A percentile compares a stretch with the other conserved stretches of the same genome.
Evolutionary conservation across 331 rosid genomes (phyloP).

Genomic region (Pyracantha coccinea): DNA sequence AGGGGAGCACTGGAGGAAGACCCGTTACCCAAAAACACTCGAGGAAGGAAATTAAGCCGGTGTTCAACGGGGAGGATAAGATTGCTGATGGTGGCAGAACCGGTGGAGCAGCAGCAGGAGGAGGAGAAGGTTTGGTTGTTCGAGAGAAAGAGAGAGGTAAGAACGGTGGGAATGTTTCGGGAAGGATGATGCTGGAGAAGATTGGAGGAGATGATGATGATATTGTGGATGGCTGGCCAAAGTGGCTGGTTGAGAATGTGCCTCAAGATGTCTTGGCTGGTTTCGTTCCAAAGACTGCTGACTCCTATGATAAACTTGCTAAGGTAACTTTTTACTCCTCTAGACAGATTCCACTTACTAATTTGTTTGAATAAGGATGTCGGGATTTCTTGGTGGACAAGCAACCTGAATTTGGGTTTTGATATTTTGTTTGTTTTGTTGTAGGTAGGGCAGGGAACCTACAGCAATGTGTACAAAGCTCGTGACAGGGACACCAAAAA

Average conservation of each 20-base stretch:
- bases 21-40: constrained; percentile 4
- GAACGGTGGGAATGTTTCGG: constrained; percentile 7
- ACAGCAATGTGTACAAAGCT: constrained; percentile 88
- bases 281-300: constrained; percentile 59
- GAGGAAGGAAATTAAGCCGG: not conserved
- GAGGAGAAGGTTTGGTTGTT: not conserved
- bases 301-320: constrained; percentile 64
- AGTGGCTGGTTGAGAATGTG: constrained; percentile 74
- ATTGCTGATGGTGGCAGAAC: not conserved
- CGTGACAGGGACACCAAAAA: constrained; percentile 50
- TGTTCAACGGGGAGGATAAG: constrained; percentile 1
- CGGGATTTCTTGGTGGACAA: not conserved
- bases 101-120: not conserved
- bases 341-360: not conserved
- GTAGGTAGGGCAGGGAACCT: constrained; percentile 82
- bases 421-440: constrained; percentile 16
- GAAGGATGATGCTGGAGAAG: constrained; percentile 10
- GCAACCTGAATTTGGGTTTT: not conserved
- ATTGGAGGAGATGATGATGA: constrained; percentile 42
- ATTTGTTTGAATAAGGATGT: not conserved
- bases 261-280: constrained; percentile 32
- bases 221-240: constrained; percentile 59
- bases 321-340: constrained; percentile 34
- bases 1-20: not conserved
- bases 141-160: constrained; percentile 10